Base-by-base conservation (phyloP, 257 asterid genomes). In the Leptodermis oblonga region DNA sequence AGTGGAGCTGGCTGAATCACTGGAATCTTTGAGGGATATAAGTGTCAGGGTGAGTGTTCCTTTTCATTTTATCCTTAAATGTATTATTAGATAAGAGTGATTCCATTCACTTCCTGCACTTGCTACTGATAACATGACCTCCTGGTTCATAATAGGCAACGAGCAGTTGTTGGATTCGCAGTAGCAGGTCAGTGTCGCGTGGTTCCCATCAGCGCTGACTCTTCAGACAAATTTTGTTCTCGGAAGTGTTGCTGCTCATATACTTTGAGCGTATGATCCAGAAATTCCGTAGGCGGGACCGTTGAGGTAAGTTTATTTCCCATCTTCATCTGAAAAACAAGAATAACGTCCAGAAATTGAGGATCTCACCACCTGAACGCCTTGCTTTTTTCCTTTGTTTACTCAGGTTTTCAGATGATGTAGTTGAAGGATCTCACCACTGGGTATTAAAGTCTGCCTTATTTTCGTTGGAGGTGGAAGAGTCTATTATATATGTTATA, bases 1-100 rank as follows among this genome's bases (percentile, higher is more conserved):
- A 81, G 87, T 80, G 62, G 97, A 94, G 81, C 95, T 94, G 28
- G 88, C 97, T 17, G 95, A 86, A 65, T 89, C 99, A 54, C 51
- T 91, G 76, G 97, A 94, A 76, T 83, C 76, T 63, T 75, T 94
- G 71, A 90, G 81, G 79, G 95, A 87, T 72, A 54, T 34, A 72
- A 85, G 74, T 30, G 26, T 78, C 26, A 87, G 83, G 74, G 98
- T 84, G 70, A 76, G 89, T 69, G 72, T 74, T 70, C 63, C 14
- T 28, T 13, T 58, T 30, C 34, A 31, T 41, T 22, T 64, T 26
- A 43, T 52, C 0, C 22, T 9, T 30, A 4, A n/a, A 28, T 45
- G 18, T 28, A 41, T 43, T 28, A 49, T 43, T 28, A 49, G 63
- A n/a, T 30, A n/a, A 25, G 33, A 62, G 20, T 36, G 17, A 62